A percentile compares a stretch with the other conserved stretches of the same genome.
These are phyloP conservation scores for Chrysosporium keratinophilum DNA, from an alignment of 2,329 filamentous ascomycete genomes.

Conservation along the genomic window DNA sequence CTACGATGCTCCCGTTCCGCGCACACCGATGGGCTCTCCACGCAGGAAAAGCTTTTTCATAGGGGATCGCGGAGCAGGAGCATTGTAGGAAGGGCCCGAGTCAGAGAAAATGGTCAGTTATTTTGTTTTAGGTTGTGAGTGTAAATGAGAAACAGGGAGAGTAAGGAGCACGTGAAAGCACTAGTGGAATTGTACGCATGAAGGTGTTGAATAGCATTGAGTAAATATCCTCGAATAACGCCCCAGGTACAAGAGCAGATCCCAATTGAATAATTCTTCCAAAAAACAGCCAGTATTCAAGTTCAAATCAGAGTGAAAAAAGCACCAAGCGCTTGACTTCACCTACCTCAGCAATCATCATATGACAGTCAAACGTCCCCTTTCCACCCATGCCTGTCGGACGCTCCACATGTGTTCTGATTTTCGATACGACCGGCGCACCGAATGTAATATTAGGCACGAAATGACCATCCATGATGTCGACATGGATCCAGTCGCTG, in stretches of 20 bases:
- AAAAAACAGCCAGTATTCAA: too few species aligned
- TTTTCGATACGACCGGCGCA: slow-evolving; percentile 87
- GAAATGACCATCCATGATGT: slow-evolving; percentile 98
- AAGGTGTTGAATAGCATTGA: too few species aligned
- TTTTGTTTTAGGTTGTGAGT: not conserved
- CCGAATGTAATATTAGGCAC: slow-evolving; percentile 98
- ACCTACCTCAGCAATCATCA: slow-evolving; percentile 95
- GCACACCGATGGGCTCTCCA: too few species aligned
- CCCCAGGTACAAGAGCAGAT: too few species aligned
- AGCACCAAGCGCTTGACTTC: not conserved
- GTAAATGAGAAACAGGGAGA: slow-evolving; percentile 10
- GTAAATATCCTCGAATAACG: too few species aligned
- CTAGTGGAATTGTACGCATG: too few species aligned
- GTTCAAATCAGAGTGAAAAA: too few species aligned
- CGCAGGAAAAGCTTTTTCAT: too few species aligned
- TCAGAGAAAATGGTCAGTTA: not conserved
- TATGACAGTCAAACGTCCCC: slow-evolving; percentile 98
- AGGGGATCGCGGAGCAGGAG: not conserved
- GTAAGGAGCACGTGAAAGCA: too few species aligned
- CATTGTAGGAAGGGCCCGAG: slow-evolving; percentile 3
- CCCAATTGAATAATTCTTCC: too few species aligned
- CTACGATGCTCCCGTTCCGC: not conserved
- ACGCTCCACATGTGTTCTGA: slow-evolving; percentile 71
- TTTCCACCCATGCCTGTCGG: slow-evolving; percentile 60
- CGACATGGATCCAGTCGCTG: slow-evolving; percentile 88